These are phyloP conservation scores for Umbelopsis ramanniana DNA, from an alignment of 192 early-diverging fungal species.

Conservation along the genomic window DNA sequence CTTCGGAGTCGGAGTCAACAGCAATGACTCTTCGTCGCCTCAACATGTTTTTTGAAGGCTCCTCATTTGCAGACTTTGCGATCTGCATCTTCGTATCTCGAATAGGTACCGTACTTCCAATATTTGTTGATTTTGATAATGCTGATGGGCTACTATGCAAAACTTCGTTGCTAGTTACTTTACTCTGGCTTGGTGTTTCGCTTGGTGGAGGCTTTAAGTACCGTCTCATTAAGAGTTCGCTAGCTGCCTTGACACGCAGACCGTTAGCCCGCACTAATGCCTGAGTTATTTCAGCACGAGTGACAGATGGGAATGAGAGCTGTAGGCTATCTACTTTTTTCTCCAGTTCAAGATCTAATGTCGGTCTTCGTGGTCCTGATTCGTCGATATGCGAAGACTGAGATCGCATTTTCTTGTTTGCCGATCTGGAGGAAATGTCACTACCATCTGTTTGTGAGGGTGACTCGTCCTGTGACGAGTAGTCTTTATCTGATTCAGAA, in stretches of 20 bases:
- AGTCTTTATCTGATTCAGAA: slow-evolving; percentile 6
- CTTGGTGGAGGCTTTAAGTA: neutral
- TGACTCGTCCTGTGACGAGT: neutral
- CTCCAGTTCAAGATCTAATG: slow-evolving; percentile 15
- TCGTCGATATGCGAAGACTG: neutral
- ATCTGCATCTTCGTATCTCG: too few species aligned
- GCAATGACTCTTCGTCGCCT: neutral
- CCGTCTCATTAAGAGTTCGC: neutral
- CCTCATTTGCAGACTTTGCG: neutral
- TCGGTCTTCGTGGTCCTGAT: neutral
- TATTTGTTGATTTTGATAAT: neutral
- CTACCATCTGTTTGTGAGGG: neutral
- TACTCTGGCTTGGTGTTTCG: neutral
- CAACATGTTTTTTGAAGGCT: neutral
- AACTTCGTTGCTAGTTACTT: neutral
- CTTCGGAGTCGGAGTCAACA: neutral
- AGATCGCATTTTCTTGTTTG: neutral
- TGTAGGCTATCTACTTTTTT: slow-evolving; percentile 14
- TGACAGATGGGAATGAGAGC: neutral
- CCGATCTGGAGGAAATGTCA: neutral
- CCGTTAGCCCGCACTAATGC: neutral
- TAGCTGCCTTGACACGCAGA: neutral
- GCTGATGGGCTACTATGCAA: neutral
- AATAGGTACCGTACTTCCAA: neutral
- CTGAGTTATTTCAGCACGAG: neutral